Conservation (phyloP, 208 protist species). For the Wallacemonas sp. region DNA sequence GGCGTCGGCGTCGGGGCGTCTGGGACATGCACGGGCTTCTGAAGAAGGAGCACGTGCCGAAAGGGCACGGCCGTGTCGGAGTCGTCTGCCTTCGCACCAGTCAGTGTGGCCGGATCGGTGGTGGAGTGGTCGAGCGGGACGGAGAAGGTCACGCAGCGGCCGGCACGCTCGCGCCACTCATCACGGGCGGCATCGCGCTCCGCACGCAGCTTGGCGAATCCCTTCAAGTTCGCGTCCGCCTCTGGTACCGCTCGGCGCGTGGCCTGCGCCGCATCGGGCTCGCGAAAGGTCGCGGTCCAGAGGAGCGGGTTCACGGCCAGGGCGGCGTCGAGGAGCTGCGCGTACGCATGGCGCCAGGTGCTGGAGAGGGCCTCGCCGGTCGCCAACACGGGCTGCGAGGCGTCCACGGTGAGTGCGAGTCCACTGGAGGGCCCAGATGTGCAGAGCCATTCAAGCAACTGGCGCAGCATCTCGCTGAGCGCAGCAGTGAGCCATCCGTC, state of each 20-base stretch:
- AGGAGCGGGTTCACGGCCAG: constrained; percentile 27
- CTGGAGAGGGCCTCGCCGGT: neutral
- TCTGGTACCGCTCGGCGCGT: constrained; percentile 7
- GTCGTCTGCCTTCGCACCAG: neutral
- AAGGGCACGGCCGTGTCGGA: constrained; percentile 15
- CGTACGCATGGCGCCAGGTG: neutral
- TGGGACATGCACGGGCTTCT: constrained; percentile 17
- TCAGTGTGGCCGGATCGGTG: no score
- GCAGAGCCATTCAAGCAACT: neutral
- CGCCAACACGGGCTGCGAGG: neutral
- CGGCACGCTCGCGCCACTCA: constrained; percentile 50
- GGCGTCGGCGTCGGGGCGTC: no score
- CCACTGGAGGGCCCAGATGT: neutral
- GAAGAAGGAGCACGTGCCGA: constrained; percentile 56
- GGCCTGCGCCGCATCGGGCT: constrained; percentile 1
- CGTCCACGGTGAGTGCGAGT: neutral
- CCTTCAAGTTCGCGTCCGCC: constrained; percentile 19
- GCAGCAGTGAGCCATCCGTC: neutral
- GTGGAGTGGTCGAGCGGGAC: no score
- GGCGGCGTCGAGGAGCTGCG: constrained; percentile 19
- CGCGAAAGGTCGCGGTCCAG: constrained; percentile 29
- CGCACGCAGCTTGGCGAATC: constrained; percentile 35
- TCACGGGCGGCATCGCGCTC: constrained; percentile 36
- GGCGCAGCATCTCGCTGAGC: neutral
- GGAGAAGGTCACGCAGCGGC: constrained; percentile 52